phyloP scores from a whole-genome alignment of 331 rosid genomes.

The Arachis monticola region DNA sequence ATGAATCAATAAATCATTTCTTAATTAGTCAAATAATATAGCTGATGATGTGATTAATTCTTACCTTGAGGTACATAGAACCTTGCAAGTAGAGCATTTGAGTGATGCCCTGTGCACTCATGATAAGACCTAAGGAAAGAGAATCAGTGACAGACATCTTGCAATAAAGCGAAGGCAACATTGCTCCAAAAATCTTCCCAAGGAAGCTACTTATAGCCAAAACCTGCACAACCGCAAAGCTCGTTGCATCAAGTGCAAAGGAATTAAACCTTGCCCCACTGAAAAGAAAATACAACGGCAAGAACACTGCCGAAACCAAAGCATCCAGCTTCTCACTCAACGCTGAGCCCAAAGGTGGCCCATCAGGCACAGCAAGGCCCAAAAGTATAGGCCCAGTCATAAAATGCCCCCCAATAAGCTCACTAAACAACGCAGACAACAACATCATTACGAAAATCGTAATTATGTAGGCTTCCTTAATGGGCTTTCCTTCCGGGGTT shows the following conservation, averaged over 20 bases:
- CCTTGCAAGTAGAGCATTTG: conserved; percentile 48
- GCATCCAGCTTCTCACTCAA: conserved; percentile 59
- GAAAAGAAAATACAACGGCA: conserved; percentile 55
- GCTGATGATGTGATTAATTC: neutral
- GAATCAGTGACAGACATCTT: conserved; percentile 50
- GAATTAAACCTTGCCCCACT: conserved; percentile 40
- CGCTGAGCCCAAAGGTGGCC: conserved; percentile 67
- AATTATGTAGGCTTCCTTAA: conserved; percentile 40
- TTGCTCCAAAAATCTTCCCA: conserved; percentile 56
- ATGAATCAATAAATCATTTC: no score
- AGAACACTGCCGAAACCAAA: conserved; percentile 28
- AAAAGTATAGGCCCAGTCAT: conserved; percentile 55
- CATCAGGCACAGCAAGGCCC: conserved; percentile 68
- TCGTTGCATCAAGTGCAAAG: neutral
- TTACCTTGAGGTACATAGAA: conserved; percentile 40
- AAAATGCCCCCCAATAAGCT: conserved; percentile 53
- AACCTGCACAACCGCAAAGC: conserved; percentile 30
- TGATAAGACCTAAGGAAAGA: conserved; percentile 51
- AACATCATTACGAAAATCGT: conserved; percentile 50
- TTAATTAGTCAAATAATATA: no score
- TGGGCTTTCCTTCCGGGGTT: conserved; percentile 40
- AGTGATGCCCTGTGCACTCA: conserved; percentile 62
- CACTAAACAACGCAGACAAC: conserved; percentile 41
- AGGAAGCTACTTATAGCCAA: conserved; percentile 38
- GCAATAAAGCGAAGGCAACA: conserved; percentile 61